phyloP scores from a whole-genome alignment of 345 rosid species.

The Adansonia digitata region DNA sequence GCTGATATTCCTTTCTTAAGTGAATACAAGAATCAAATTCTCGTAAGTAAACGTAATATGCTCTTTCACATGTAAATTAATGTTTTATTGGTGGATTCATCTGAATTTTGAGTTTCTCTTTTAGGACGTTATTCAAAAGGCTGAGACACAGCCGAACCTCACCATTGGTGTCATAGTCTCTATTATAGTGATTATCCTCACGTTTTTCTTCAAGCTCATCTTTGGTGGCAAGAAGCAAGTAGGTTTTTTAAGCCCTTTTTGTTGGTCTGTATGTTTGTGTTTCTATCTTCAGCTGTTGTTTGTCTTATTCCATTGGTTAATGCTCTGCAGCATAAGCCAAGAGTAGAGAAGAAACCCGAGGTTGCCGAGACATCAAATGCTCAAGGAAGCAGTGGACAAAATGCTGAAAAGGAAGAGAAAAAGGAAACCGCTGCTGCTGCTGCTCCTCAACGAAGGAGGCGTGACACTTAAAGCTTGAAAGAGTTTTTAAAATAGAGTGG shows the following conservation, averaged over 20 bases:
- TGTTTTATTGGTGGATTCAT: constrained; percentile 2
- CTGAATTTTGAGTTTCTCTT: not conserved
- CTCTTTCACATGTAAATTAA: not conserved
- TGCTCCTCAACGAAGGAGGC: constrained; percentile 57
- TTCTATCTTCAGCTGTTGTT: not conserved
- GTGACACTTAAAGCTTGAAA: constrained; percentile 40
- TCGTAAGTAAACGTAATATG: constrained; percentile 34
- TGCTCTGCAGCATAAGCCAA: constrained; percentile 28
- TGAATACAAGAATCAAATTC: constrained; percentile 46
- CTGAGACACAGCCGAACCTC: constrained; percentile 60
- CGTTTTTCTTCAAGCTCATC: constrained; percentile 39
- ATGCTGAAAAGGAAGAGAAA: constrained; percentile 35
- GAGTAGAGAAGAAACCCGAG: constrained; percentile 31
- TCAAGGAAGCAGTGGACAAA: constrained; percentile 38
- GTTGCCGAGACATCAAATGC: constrained; percentile 42
- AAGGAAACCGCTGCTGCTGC: constrained; percentile 26
- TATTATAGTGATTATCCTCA: constrained; percentile 39
- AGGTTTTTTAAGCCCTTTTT: not conserved
- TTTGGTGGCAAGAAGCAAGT: constrained; percentile 76
- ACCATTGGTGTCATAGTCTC: constrained; percentile 57
- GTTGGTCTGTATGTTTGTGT: not conserved
- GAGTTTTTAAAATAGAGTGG: not conserved
- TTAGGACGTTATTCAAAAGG: constrained; percentile 66
- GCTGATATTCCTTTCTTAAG: constrained; percentile 71
- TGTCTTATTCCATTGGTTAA: not conserved